A percentile compares a stretch with the other conserved stretches of the same genome.
Conservation (phyloP, 1,284 basidiomycete species). For the Retiboletus flavoniger region DNA sequence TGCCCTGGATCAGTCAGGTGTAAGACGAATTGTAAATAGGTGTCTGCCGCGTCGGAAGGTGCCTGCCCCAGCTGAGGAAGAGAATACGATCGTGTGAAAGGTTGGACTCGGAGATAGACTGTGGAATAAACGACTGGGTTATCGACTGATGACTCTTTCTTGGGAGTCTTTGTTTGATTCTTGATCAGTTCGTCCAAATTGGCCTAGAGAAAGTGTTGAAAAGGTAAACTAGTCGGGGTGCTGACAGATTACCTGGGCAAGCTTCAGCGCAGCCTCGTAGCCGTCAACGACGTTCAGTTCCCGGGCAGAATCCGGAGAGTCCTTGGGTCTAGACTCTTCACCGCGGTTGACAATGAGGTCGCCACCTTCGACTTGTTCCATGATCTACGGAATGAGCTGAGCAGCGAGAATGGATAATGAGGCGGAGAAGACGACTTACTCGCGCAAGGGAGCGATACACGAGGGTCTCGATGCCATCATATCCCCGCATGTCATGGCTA, state of each 20-base stretch:
- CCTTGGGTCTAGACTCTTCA: constrained; percentile 69
- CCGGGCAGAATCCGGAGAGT: constrained; percentile 47
- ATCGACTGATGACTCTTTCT: constrained; percentile 45
- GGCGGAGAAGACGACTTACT: constrained; percentile 45
- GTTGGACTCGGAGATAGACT: constrained; percentile 92
- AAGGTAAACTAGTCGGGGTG: background rate
- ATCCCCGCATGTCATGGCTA: constrained; percentile 95
- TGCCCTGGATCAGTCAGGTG: constrained; percentile 82
- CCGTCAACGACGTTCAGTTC: constrained; percentile 84
- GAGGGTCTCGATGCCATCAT: constrained; percentile 94
- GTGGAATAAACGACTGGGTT: constrained; percentile 87
- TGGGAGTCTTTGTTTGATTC: constrained; percentile 44
- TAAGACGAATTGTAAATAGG: constrained; percentile 82
- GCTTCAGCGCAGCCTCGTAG: constrained; percentile 78
- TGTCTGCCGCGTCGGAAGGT: constrained; percentile 32
- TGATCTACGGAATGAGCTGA: constrained; percentile 50
- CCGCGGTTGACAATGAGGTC: constrained; percentile 87
- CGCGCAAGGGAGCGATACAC: constrained; percentile 83
- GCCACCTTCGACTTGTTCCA: constrained; percentile 93
- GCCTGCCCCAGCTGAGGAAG: constrained; percentile 34
- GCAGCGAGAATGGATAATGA: constrained; percentile 1
- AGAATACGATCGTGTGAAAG: constrained; percentile 65
- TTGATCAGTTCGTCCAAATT: constrained; percentile 78
- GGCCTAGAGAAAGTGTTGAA: constrained; percentile 47
- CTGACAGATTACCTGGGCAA: constrained; percentile 60